Evolutionary conservation across 2,329 filamentous ascomycete genomes (phyloP).

Genomic region (Seiridium cupressi): DNA sequence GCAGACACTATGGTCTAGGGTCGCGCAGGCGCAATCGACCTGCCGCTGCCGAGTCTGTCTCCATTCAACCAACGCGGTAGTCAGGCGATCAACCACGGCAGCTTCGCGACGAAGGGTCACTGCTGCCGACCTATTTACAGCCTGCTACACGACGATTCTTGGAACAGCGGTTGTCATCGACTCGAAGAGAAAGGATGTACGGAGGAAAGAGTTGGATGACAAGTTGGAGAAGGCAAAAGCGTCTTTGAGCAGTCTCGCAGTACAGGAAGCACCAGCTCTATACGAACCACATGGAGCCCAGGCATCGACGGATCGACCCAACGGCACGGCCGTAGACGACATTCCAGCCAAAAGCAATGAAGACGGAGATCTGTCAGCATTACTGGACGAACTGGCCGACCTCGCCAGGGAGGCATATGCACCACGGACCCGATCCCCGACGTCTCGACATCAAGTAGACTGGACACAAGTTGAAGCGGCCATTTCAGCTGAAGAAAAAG

Average conservation of each 20-base stretch:
- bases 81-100: conserved; percentile 49
- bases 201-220: conserved; percentile 59
- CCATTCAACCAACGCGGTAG: conserved; percentile 44
- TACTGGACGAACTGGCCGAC: conserved; percentile 20
- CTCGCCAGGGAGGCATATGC: conserved; percentile 16
- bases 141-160: conserved; percentile 67
- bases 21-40: conserved; percentile 56
- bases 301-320: background rate
- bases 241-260: conserved; percentile 39
- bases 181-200: conserved; percentile 54
- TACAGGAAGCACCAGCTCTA: conserved; percentile 23
- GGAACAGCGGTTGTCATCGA: conserved; percentile 65
- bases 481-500: conserved; percentile 20
- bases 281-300: background rate
- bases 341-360: background rate
- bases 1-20: conserved; percentile 68
- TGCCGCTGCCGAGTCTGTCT: conserved; percentile 64
- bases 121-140: conserved; percentile 57
- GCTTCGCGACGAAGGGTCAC: conserved; percentile 48
- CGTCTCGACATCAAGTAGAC: conserved; percentile 20
- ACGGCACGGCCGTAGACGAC: background rate
- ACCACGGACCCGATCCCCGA: conserved; percentile 14
- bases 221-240: conserved; percentile 55
- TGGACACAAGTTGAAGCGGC: conserved; percentile 25
- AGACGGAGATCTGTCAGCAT: background rate